Conservation (phyloP, 345 rosid species). For the Trapa incisa region DNA sequence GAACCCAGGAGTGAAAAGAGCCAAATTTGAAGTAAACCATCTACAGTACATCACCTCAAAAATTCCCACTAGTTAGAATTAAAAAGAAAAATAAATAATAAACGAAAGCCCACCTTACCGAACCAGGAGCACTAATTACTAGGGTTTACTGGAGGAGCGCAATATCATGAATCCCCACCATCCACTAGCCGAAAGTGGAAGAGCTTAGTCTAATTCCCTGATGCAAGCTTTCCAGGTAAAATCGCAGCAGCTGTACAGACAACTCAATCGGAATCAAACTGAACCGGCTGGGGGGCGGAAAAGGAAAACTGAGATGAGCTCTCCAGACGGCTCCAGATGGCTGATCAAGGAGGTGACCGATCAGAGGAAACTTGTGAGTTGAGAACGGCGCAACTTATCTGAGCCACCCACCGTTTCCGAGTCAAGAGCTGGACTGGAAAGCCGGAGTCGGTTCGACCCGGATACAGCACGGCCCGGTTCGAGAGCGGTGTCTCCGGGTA, state of each 20-base stretch:
- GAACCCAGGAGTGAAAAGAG: neutral
- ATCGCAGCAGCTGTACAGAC: too few species aligned
- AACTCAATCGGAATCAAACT: neutral
- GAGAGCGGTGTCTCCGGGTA: conserved; percentile 1
- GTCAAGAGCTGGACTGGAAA: neutral
- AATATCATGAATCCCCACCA: neutral
- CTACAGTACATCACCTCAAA: neutral
- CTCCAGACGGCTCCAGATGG: neutral
- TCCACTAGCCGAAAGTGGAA: neutral
- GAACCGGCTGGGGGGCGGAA: neutral
- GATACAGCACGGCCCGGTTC: conserved; percentile 2
- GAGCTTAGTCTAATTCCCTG: neutral
- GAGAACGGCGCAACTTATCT: neutral
- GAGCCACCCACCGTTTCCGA: neutral
- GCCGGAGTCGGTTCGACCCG: conserved; percentile 2
- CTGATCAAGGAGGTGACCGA: too few species aligned
- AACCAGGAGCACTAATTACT: neutral
- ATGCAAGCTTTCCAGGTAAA: too few species aligned
- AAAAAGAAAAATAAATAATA: neutral
- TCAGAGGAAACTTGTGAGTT: neutral
- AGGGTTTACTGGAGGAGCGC: neutral
- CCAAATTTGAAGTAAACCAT: neutral
- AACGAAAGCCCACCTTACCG: neutral
- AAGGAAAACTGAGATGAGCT: neutral
- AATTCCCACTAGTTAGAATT: neutral